A percentile compares a stretch with the other conserved stretches of the same genome.
phyloP scores from a whole-genome alignment of 2,329 filamentous ascomycete genomes.

The Aureobasidium melanogenum region DNA sequence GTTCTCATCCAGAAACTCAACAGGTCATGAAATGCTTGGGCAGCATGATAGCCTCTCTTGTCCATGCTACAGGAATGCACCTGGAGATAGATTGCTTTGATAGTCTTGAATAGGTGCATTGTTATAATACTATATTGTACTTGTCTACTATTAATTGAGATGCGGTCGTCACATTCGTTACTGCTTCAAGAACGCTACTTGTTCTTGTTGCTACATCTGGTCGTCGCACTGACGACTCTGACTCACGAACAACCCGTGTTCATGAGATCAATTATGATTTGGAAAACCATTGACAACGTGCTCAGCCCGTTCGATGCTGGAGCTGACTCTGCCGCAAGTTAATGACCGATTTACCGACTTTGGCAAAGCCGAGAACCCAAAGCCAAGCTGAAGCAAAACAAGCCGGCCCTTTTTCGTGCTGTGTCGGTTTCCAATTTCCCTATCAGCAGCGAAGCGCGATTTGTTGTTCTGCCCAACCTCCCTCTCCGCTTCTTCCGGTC shows the following conservation, averaged over 20 bases:
- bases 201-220: neutral
- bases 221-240: neutral
- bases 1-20: neutral
- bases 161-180: neutral
- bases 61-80: too few species aligned
- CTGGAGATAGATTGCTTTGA: too few species aligned
- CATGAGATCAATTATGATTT: neutral
- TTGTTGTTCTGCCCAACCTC: neutral
- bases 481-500: neutral
- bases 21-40: too few species aligned
- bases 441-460: neutral
- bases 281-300: neutral
- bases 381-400: neutral
- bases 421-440: neutral
- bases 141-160: neutral
- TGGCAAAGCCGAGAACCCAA: neutral
- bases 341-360: neutral
- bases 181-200: neutral
- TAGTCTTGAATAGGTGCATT: too few species aligned
- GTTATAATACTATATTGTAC: neutral
- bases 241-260: neutral
- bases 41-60: too few species aligned
- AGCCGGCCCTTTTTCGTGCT: neutral
- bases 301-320: neutral
- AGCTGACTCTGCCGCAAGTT: too few species aligned